Percentiles rank a stretch among this genome's conserved stretches.
phyloP scores from a whole-genome alignment of 2,329 filamentous ascomycete genomes.

The Fusarium dimerum region DNA sequence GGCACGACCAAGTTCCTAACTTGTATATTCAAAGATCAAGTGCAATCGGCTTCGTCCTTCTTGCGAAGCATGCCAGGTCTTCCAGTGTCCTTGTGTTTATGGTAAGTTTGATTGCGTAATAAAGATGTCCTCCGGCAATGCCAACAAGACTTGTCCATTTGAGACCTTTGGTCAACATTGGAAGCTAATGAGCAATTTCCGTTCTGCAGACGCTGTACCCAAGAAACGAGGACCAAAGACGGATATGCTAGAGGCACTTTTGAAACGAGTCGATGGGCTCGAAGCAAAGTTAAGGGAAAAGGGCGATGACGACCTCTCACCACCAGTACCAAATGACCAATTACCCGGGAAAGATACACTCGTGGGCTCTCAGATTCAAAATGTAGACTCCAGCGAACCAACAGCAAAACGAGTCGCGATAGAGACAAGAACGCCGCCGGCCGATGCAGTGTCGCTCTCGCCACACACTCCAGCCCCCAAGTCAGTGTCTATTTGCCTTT shows the following conservation, averaged over 20 bases:
- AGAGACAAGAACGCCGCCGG: conserved; percentile 36
- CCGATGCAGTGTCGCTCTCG: conserved; percentile 25
- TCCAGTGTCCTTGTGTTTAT: conserved; percentile 85
- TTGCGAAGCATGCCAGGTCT: conserved; percentile 87
- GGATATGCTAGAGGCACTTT: conserved; percentile 79
- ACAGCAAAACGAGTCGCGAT: conserved; percentile 42
- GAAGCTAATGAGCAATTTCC: conserved; percentile 3
- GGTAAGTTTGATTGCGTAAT: conserved; percentile 52
- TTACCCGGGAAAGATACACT: conserved; percentile 21
- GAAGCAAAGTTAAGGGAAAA: conserved; percentile 77
- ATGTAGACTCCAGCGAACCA: conserved; percentile 34
- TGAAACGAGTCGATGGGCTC: conserved; percentile 83
- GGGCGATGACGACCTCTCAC: conserved; percentile 43
- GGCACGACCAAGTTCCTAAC: conserved; percentile 7
- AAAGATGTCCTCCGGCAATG: background rate
- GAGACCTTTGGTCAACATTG: too few species aligned
- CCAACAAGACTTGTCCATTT: background rate
- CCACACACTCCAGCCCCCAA: conserved; percentile 28
- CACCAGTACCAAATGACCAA: conserved; percentile 20
- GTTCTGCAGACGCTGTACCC: conserved; percentile 71
- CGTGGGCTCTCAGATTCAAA: conserved; percentile 27
- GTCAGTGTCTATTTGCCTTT: conserved; percentile 9
- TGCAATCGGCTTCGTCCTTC: conserved; percentile 83
- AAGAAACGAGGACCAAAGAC: conserved; percentile 91
- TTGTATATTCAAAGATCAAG: conserved; percentile 68